Percentiles rank a stretch among this genome's conserved stretches.
These are phyloP conservation scores for Xylaria sp. DNA, from an alignment of 495 filamentous ascomycete genomes.

Conservation along the genomic window DNA sequence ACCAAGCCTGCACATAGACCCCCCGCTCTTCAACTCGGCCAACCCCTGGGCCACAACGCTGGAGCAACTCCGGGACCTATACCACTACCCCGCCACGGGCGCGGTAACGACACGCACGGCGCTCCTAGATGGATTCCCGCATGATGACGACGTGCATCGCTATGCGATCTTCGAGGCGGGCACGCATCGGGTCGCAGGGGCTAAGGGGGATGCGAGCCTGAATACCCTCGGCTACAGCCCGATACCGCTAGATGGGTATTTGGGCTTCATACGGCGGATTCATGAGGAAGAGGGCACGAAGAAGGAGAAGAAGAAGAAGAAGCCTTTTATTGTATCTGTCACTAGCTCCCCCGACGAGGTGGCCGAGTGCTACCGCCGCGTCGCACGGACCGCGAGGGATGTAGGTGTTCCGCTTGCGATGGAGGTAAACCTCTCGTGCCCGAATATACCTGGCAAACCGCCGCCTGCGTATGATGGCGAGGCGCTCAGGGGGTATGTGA, in stretches of 20 bases:
- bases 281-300: constrained; percentile 49
- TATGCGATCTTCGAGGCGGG: constrained; percentile 68
- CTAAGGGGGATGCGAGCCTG: constrained; percentile 60
- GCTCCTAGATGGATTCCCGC: constrained; percentile 63
- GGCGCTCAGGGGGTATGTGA: constrained; percentile 57
- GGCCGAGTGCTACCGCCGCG: constrained; percentile 48
- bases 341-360: constrained; percentile 64
- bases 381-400: constrained; percentile 23
- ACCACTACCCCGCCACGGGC: constrained; percentile 64
- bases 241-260: constrained; percentile 68
- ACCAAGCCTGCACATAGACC: constrained; percentile 56
- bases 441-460: constrained; percentile 70
- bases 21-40: constrained; percentile 74
- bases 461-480: constrained; percentile 68
- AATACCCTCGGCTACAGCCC: constrained; percentile 77
- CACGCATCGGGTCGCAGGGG: constrained; percentile 36
- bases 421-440: constrained; percentile 78
- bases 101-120: constrained; percentile 74
- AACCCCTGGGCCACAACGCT: constrained; percentile 71
- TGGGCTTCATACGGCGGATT: constrained; percentile 54
- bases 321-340: constrained; percentile 73
- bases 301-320: constrained; percentile 34
- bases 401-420: constrained; percentile 55
- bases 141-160: constrained; percentile 67
- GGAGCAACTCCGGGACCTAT: constrained; percentile 63